phyloP scores from a whole-genome alignment of 345 rosid species.

The Kandelia obovata region DNA sequence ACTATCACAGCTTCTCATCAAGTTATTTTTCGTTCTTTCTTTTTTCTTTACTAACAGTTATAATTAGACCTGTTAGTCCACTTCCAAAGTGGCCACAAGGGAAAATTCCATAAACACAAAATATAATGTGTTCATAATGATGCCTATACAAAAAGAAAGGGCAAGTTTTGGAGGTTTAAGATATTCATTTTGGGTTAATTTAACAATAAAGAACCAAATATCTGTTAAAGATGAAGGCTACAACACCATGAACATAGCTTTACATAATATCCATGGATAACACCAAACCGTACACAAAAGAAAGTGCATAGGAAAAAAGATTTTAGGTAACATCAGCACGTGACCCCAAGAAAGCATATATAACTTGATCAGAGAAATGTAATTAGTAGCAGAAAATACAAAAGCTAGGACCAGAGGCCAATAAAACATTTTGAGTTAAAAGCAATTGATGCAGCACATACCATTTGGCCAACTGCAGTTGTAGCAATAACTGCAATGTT shows the following conservation, averaged over 20 bases:
- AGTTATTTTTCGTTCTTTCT: too few species aligned
- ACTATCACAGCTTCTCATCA: too few species aligned
- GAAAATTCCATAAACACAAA: too few species aligned
- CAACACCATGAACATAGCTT: not conserved
- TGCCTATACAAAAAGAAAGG: not conserved
- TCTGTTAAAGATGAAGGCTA: not conserved
- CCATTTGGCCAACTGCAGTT: constrained; percentile 84
- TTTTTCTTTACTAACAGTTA: too few species aligned
- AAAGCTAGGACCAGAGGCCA: constrained; percentile 10
- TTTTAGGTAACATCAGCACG: not conserved
- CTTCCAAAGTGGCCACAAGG: too few species aligned
- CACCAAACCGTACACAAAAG: not conserved
- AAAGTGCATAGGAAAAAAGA: not conserved
- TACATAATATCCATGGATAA: not conserved
- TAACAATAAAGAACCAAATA: not conserved
- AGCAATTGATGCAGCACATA: constrained; percentile 22
- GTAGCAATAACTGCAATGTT: constrained; percentile 42
- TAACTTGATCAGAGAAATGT: not conserved
- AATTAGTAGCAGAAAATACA: not conserved
- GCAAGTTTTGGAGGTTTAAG: not conserved
- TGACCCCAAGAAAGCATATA: not conserved
- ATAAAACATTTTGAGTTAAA: constrained; percentile 2
- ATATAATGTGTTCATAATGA: not conserved
- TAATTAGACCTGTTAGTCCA: too few species aligned
- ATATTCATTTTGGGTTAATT: not conserved